phyloP scores from a whole-genome alignment of 441 rosid genomes.

The Codiaeum variegatum region DNA sequence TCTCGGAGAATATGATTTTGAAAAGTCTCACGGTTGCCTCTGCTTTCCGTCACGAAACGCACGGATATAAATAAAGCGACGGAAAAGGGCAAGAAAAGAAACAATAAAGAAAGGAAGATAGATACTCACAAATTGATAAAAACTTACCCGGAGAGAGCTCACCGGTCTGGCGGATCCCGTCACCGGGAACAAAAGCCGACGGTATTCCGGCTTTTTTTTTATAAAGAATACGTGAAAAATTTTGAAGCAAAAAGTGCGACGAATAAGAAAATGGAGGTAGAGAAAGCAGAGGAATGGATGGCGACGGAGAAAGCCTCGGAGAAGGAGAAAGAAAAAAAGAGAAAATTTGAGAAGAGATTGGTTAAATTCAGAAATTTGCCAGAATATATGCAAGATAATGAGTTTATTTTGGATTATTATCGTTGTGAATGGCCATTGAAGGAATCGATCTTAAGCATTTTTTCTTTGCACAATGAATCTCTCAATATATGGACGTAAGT shows the following conservation, averaged over 20 bases:
- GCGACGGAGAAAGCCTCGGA: not conserved
- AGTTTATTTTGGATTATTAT: slow-evolving; percentile 73
- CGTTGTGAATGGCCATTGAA: slow-evolving; percentile 82
- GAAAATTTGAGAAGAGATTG: slow-evolving; percentile 36
- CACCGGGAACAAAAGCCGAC: slow-evolving; percentile 4
- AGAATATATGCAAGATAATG: slow-evolving; percentile 72
- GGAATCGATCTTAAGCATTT: slow-evolving; percentile 60
- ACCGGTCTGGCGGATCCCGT: not conserved
- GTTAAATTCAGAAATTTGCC: slow-evolving; percentile 70
- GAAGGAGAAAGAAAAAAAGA: not conserved
- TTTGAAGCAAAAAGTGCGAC: not conserved
- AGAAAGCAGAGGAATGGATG: not conserved
- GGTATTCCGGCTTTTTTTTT: not conserved
- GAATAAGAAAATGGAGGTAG: not conserved
- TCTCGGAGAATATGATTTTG: too few relatives aligned
- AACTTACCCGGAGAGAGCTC: not conserved
- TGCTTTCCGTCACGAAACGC: not conserved
- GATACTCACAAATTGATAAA: not conserved
- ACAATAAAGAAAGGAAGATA: not conserved
- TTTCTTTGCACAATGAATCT: slow-evolving; percentile 89
- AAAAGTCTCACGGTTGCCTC: slow-evolving; percentile 18
- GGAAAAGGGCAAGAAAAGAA: not conserved
- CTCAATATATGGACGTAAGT: slow-evolving; percentile 88
- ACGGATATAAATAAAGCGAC: not conserved
- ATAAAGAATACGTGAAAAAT: not conserved